Evolutionary conservation across 1,284 basidiomycete genomes (phyloP), one percentile per base, ranked within the genome.

Genomic region (Ustilago trichophora): DNA sequence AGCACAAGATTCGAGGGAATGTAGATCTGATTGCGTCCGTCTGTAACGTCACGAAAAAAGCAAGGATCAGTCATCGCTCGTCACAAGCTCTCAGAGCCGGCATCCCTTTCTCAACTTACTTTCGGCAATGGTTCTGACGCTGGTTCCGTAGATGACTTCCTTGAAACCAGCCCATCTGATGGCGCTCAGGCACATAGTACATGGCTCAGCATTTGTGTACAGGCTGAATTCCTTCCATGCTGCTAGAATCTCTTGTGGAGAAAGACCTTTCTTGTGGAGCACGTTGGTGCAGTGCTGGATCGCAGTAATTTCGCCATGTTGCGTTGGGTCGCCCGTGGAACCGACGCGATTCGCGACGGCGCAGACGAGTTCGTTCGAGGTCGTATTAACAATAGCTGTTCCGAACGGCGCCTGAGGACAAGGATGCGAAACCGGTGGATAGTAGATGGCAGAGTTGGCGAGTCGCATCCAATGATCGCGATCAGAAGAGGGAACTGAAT

Each of bases 131-230:
- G 59, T 70, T 15, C 72, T 45, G 31, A 77, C 72, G 24, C 64
- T 67, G 6, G 66, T 73, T 6, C 62, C 73, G 45, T 76, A 77
- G 15, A 76, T 57, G 10, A 76, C 72, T 37, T 77, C 75, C 10
- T 63, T 60, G 44, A 76, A 66, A 1, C 73, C 75, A 1, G 73
- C 63, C 71, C 73, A 76, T 12, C 75, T 35, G 8, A 76, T 60
- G 1, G 75, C 75, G 12, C 57, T 63, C 11, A 73, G 37, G 25
- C 75, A 76, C 74, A 76, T 76, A 0, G 74, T 54, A 26, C 74
- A 76, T 0, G 74, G 74, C 41, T 76, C 72, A 4, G 72, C 72
- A 7, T 69, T 72, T 0, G 72, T 70, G 27, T 64, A 75, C 42
- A 76, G 33, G 6, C 63, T 52, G 15, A 75, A 56, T 4, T 67